Percentiles rank a stretch among this genome's conserved stretches.
These are phyloP conservation scores for Apiospora hydei DNA, from an alignment of 2,329 filamentous ascomycete species.

Conservation along the genomic window DNA sequence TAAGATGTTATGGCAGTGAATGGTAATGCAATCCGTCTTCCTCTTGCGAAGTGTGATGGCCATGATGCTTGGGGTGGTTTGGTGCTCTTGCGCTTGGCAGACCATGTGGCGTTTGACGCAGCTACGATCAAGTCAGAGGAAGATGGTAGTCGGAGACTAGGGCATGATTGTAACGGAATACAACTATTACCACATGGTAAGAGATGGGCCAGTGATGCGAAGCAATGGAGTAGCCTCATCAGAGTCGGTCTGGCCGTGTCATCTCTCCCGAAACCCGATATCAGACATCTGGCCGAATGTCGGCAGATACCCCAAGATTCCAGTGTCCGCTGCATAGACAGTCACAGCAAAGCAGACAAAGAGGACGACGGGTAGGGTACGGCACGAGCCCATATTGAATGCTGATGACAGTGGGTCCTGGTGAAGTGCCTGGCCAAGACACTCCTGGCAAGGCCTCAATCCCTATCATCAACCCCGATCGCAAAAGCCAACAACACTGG, in stretches of 20 bases:
- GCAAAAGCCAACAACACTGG: background rate
- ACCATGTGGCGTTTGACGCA: conserved; percentile 19
- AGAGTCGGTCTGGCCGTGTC: conserved; percentile 27
- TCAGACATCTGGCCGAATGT: conserved; percentile 23
- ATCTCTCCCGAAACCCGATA: conserved; percentile 23
- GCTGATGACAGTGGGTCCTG: background rate
- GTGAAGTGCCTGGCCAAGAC: background rate
- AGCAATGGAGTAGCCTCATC: background rate
- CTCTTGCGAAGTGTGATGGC: background rate
- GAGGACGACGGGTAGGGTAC: background rate
- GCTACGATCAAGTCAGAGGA: background rate
- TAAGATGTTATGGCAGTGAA: background rate
- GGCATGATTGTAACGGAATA: conserved; percentile 8
- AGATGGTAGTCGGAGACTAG: background rate
- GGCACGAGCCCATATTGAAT: background rate
- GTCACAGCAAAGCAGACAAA: conserved; percentile 5
- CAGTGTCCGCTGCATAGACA: background rate
- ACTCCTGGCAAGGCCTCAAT: background rate
- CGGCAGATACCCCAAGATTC: background rate
- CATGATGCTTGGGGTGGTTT: conserved; percentile 5
- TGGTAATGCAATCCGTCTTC: background rate
- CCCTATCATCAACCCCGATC: background rate
- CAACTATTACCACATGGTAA: conserved; percentile 1
- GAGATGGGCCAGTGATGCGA: background rate
- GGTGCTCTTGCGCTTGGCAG: background rate